Evolutionary conservation across 768 basidiomycete genomes (phyloP), one percentile per base, ranked within the genome.

Genomic region (Panellus pusillus): DNA sequence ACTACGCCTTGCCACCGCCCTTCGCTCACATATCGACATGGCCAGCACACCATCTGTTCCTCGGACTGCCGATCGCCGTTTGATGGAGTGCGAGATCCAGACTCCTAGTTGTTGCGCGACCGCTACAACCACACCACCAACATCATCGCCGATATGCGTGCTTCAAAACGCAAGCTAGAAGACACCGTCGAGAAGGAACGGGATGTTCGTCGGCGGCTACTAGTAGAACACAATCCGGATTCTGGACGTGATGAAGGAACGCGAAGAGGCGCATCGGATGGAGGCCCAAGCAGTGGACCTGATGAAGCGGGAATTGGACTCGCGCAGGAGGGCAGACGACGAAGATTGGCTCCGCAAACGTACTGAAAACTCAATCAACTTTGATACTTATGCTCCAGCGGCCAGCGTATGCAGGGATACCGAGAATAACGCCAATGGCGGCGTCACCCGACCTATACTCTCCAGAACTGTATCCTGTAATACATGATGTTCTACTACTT

Each of bases 291-390:
- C 70, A 39, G 50, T 67, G 56, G 57, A 55, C 48, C 61, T 61
- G 54, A 61, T 63, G 38, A 68, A 58, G 50, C 66, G 54, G 56
- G 80, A 66, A 77, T 80, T 62, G 79, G 83, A 68, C 82, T 79
- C 45, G 80, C 87, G 65, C 83, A 85, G 69, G 83, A 82, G 59
- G 80, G 79, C 48, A 81, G 78, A 61, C 77, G 38, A 38, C 28
- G 68, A 68, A 62, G 58, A 53, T 44, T 50, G 39, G 24, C 59
- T 58, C 57, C 45, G 66, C 55, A 57, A 52, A 48, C 54, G 64
- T 61, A 43, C 55, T 48, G 36, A 53, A 44, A 39, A 12, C 28
- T 48, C 56, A 2, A 43, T 37, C 47, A 50, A 57, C 18, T 52
- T 42, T 27, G 45, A 36, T 42, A n/a, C n/a, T n/a, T n/a, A 40